phyloP scores from a whole-genome alignment of 352 stramenopile genomes.

The Blastocystis sp. region DNA sequence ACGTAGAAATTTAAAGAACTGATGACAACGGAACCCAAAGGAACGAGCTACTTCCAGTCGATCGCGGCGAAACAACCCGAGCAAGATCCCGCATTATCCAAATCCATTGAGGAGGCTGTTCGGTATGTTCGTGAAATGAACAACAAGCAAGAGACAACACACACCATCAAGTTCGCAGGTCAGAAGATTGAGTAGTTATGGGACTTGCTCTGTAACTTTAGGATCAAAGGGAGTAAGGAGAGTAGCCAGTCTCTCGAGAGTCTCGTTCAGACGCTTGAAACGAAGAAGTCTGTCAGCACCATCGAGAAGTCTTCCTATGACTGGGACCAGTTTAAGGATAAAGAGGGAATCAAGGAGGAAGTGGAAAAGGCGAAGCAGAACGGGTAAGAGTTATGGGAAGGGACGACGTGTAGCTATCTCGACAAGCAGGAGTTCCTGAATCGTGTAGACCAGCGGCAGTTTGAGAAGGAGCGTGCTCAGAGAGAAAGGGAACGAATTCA shows the following conservation, averaged over 20 bases:
- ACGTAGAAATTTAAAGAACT: constrained; percentile 22
- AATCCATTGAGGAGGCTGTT: background rate
- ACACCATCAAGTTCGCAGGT: constrained; percentile 73
- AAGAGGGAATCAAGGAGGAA: constrained; percentile 76
- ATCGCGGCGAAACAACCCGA: constrained; percentile 4
- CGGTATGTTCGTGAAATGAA: background rate
- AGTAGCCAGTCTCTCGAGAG: constrained; percentile 64
- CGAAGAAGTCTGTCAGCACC: constrained; percentile 75
- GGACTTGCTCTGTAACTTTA: background rate
- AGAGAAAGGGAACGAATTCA: constrained; percentile 63
- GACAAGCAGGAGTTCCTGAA: constrained; percentile 80
- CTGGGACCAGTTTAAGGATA: constrained; percentile 79
- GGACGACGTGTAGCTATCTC: constrained; percentile 64
- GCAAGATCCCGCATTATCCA: background rate
- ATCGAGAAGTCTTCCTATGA: constrained; percentile 80
- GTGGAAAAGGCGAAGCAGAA: constrained; percentile 76
- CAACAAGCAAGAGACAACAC: constrained; percentile 60
- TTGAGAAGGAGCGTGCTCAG: constrained; percentile 76
- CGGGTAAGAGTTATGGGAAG: constrained; percentile 62
- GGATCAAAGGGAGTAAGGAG: constrained; percentile 56
- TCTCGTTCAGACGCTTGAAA: constrained; percentile 68
- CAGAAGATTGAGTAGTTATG: constrained; percentile 68
- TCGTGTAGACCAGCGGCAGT: constrained; percentile 73
- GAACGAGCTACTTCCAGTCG: background rate
- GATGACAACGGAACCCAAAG: background rate